Percentiles rank a stretch among this genome's conserved stretches.
These are phyloP conservation scores for Aspergillus sclerotialis DNA, from an alignment of 2,329 filamentous ascomycete genomes.

Conservation along the genomic window DNA sequence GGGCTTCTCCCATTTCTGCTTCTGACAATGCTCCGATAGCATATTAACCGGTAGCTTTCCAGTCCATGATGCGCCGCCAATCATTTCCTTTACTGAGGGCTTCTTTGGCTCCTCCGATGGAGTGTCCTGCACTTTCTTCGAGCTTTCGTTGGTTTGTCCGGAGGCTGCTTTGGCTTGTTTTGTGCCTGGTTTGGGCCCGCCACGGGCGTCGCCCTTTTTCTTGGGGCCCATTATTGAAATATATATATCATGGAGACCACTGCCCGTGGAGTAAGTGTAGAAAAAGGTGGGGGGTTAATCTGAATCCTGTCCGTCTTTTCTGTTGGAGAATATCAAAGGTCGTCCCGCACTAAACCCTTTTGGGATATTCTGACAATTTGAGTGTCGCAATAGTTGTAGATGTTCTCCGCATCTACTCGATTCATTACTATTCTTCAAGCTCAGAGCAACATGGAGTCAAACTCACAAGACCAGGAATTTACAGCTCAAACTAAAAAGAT, in stretches of 20 bases:
- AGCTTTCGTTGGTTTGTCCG: conserved; percentile 22
- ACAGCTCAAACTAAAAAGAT: too few species aligned
- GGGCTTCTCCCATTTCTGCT: conserved; percentile 89
- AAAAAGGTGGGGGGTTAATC: neutral
- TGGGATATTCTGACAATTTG: neutral
- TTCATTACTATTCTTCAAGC: neutral
- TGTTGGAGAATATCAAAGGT: conserved; percentile 7
- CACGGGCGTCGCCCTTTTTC: conserved; percentile 33
- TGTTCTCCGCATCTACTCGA: too few species aligned
- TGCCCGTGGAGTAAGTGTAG: conserved; percentile 17
- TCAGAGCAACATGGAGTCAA: neutral
- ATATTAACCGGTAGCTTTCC: conserved; percentile 93
- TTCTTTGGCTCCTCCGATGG: conserved; percentile 49
- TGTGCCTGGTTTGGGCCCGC: conserved; percentile 33
- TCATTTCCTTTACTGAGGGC: conserved; percentile 64
- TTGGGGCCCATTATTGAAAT: conserved; percentile 32
- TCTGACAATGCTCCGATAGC: conserved; percentile 89
- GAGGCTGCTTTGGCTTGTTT: conserved; percentile 35
- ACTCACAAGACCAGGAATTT: conserved; percentile 1
- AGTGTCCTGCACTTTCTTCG: conserved; percentile 28
- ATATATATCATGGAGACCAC: conserved; percentile 4
- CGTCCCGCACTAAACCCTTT: conserved; percentile 27
- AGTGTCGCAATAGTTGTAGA: too few species aligned
- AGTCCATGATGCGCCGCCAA: conserved; percentile 93
- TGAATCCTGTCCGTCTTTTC: too few species aligned